Conservation (phyloP, 768 basidiomycete species). For the Xanthoconium stramineum region DNA sequence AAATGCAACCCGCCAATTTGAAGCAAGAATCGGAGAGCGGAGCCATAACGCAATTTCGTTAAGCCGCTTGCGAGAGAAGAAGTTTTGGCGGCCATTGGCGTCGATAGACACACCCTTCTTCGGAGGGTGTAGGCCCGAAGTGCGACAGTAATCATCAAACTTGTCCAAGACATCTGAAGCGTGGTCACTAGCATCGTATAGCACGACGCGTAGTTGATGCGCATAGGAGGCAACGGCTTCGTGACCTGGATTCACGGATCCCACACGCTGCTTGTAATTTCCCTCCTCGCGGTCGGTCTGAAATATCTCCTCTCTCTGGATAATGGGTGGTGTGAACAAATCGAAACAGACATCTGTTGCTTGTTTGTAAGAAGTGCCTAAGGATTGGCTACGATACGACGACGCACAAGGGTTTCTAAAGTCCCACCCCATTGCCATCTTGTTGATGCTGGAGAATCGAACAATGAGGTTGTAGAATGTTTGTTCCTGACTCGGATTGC, state of each 20-base stretch:
- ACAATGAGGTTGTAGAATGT: slow-evolving; percentile 51
- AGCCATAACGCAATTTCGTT: slow-evolving; percentile 44
- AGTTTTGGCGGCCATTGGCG: slow-evolving; percentile 40
- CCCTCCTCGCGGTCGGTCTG: slow-evolving; percentile 35
- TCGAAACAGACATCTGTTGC: slow-evolving; percentile 64
- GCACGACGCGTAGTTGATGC: slow-evolving; percentile 62
- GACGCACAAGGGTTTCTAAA: slow-evolving; percentile 58
- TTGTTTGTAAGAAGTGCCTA: slow-evolving; percentile 6
- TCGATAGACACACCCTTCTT: slow-evolving; percentile 42
- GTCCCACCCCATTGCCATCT: slow-evolving; percentile 60
- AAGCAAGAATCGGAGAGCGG: slow-evolving; percentile 35
- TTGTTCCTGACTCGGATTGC: slow-evolving; percentile 50
- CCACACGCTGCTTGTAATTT: slow-evolving; percentile 53
- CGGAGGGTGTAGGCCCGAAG: slow-evolving; percentile 43
- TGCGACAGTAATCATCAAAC: slow-evolving; percentile 54
- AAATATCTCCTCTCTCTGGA: slow-evolving; percentile 61
- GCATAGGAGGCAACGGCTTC: slow-evolving; percentile 63
- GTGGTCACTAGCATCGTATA: slow-evolving; percentile 46
- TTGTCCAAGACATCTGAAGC: slow-evolving; percentile 35
- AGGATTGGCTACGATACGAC: not conserved
- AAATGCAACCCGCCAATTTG: slow-evolving; percentile 64
- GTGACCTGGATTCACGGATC: slow-evolving; percentile 56
- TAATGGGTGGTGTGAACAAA: slow-evolving; percentile 56
- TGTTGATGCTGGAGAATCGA: slow-evolving; percentile 54
- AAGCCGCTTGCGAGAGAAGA: slow-evolving; percentile 51